phyloP scores from a whole-genome alignment of 2,329 filamentous ascomycete species.

The Fusarium pseudoanthophilum region DNA sequence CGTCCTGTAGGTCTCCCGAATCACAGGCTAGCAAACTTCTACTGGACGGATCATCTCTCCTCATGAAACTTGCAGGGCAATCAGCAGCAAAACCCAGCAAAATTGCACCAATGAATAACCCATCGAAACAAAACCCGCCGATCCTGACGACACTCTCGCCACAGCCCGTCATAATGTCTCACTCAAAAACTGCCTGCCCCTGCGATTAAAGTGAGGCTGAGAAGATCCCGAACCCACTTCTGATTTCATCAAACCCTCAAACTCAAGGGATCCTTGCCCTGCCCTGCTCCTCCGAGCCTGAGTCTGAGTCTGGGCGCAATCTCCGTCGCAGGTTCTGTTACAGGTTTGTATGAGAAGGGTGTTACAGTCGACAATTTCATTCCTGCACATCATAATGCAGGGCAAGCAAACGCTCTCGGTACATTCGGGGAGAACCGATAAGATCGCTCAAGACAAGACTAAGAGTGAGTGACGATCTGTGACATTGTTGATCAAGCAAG shows the following conservation, averaged over 20 bases:
- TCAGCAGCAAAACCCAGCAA: slow-evolving; percentile 7
- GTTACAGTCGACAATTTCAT: slow-evolving; percentile 2
- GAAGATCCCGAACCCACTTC: slow-evolving; percentile 11
- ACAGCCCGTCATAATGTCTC: slow-evolving; percentile 23
- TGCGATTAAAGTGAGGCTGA: slow-evolving; percentile 34
- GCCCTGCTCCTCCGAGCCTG: background rate
- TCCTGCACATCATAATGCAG: slow-evolving; percentile 25
- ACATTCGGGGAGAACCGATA: slow-evolving; percentile 3
- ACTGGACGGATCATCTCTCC: slow-evolving; percentile 10
- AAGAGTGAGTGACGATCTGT: background rate
- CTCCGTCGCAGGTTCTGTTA: slow-evolving; percentile 40
- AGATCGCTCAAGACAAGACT: slow-evolving; percentile 3
- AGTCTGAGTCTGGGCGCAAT: slow-evolving; percentile 23
- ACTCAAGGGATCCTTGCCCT: slow-evolving; percentile 11
- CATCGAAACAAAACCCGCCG: slow-evolving; percentile 8
- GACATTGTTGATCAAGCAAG: slow-evolving; percentile 3
- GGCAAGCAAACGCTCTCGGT: background rate
- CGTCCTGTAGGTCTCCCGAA: background rate
- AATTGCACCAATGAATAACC: slow-evolving; percentile 18
- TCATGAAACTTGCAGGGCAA: slow-evolving; percentile 10
- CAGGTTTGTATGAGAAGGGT: slow-evolving; percentile 36
- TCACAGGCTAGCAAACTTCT: background rate
- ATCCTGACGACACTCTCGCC: slow-evolving; percentile 33
- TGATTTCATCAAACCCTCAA: slow-evolving; percentile 2
- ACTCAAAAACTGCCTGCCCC: slow-evolving; percentile 3